These are phyloP conservation scores for Bolboschoenus planiculmis DNA, from an alignment of 176 grass and related monocot species.

Conservation along the genomic window DNA sequence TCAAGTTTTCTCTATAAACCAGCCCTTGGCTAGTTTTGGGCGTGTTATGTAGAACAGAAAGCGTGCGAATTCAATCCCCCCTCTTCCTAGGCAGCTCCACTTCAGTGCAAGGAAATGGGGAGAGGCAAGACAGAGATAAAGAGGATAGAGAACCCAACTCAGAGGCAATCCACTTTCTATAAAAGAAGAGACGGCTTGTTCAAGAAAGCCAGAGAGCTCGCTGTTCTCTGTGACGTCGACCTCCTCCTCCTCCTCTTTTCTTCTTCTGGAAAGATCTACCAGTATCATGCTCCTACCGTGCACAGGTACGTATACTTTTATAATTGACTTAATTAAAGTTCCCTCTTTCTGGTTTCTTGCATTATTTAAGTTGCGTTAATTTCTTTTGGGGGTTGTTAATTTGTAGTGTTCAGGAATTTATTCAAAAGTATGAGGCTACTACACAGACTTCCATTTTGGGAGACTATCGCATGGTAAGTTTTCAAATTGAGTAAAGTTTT, in stretches of 20 bases:
- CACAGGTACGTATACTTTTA: conserved; percentile 33
- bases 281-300: conserved; percentile 79
- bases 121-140: conserved; percentile 95
- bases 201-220: conserved; percentile 95
- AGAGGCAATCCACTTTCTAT: conserved; percentile 99
- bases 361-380: not conserved
- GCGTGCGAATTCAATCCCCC: not conserved
- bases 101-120: conserved; percentile 47
- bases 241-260: conserved; percentile 99
- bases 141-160: conserved; percentile 89
- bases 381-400: not conserved
- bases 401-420: conserved; percentile 55
- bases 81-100: not conserved
- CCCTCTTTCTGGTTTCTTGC: not conserved
- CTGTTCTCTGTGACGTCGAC: conserved; percentile 93
- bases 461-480: conserved; percentile 55
- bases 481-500: not conserved
- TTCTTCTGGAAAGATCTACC: conserved; percentile 89
- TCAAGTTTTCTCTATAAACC: conserved; percentile 26
- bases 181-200: conserved; percentile 97
- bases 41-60: not conserved
- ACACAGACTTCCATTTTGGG: conserved; percentile 74
- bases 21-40: conserved; percentile 12
- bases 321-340: not conserved
- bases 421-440: conserved; percentile 72